Base-by-base conservation (phyloP, 1,284 basidiomycete species). In the Heterobasidion parviporum region DNA sequence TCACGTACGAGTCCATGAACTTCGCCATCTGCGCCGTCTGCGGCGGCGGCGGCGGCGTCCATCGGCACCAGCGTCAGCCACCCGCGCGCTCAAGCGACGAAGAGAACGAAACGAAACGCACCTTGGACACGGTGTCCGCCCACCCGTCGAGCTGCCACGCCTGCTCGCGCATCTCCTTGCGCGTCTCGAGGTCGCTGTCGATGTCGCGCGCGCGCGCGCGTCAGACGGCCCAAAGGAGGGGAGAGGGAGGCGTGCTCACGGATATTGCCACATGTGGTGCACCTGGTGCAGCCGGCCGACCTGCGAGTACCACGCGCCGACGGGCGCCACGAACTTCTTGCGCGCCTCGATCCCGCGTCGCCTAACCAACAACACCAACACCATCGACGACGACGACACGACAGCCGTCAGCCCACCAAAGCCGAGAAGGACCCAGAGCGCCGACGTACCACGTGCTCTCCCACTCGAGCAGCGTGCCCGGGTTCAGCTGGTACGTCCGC, bases 281-380 rank as follows among this genome's bases (percentile, higher is more conserved):
- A 95, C 92, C 64, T 92, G 83, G 70, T 96, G 92, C 54, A 96
- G 75, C 55, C 87, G 81, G 48, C 95, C 94, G 49, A 95, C 80
- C 72, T 97, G 94, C 47, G 89, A 87, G 72, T 94, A 97, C 91
- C 93, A 97, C 14, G 94, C 94, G 48, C 93, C 94, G 9, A 95
- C 85, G 20, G 94, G 94, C 56, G 83, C 80, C 10, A 92, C 84
- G 64, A 89, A 88, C 69, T 88, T 85, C 63, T 84, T 78, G 57
- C 93, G 83, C 14, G 92, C 94, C 68, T 95, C 93, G 56, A 95
- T 88, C 6, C 94, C 94, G 67, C 78, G 80, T 57, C 91, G 82
- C 89, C 89, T 92, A 48, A 14, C 43, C 26, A 33, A 43, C 50
- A 56, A 55, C 46, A 43, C 60, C 53, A 32, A 64, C 50, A 58